Conservation (phyloP, 495 filamentous ascomycete species). For the Clohesyomyces aquaticus region DNA sequence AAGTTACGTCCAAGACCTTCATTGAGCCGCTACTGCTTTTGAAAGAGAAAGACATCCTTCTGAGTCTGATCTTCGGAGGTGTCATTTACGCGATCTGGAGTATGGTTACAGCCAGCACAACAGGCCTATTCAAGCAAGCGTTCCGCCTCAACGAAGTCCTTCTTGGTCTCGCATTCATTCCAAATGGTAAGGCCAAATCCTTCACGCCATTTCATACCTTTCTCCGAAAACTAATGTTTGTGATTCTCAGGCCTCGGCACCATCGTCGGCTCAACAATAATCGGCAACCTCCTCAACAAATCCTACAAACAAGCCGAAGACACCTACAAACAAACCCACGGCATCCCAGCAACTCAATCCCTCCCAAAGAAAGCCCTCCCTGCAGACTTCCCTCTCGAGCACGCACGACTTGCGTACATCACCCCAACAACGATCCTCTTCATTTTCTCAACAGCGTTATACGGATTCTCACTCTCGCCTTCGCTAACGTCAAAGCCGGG, state of each 20-base stretch:
- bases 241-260: no score
- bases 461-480: conserved; percentile 19
- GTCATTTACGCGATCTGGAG: conserved; percentile 57
- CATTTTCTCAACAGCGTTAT: conserved; percentile 1
- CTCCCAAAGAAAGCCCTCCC: conserved; percentile 14
- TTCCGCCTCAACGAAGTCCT: conserved; percentile 48
- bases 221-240: no score
- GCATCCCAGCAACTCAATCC: conserved; percentile 3
- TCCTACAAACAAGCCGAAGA: background rate
- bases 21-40: conserved; percentile 49
- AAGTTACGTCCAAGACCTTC: conserved; percentile 8
- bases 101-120: conserved; percentile 57
- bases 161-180: conserved; percentile 52
- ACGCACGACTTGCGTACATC: conserved; percentile 4
- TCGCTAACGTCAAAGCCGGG: background rate
- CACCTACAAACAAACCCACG: conserved; percentile 1
- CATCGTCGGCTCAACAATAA: conserved; percentile 24
- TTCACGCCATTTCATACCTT: background rate
- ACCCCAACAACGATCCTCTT: conserved; percentile 7
- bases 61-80: conserved; percentile 53
- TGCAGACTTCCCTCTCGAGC: conserved; percentile 22
- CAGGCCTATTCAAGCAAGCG: conserved; percentile 46
- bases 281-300: conserved; percentile 21
- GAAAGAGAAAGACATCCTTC: conserved; percentile 52
- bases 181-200: no score